These are phyloP conservation scores for Leccinum pachyderme DNA, from an alignment of 1,284 basidiomycete genomes.

Conservation along the genomic window DNA sequence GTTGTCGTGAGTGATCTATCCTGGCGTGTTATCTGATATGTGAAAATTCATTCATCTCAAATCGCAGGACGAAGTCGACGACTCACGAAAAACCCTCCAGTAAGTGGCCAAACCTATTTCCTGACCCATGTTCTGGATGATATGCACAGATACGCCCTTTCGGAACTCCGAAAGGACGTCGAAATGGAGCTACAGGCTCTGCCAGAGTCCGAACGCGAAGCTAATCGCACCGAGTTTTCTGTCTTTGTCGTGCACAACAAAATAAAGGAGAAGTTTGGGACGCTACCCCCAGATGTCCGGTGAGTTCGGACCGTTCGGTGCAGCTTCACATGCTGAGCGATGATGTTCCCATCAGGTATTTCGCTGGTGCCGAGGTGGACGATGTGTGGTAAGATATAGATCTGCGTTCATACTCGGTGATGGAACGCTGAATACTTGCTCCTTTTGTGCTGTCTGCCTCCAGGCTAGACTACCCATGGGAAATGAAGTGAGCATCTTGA, in stretches of 20 bases:
- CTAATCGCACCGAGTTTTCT: slow-evolving; percentile 77
- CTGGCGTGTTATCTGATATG: slow-evolving; percentile 14
- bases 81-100: slow-evolving; percentile 88
- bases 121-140: slow-evolving; percentile 4
- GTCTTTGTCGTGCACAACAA: slow-evolving; percentile 97
- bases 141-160: slow-evolving; percentile 72
- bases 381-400: slow-evolving; percentile 54
- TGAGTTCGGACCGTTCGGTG: slow-evolving; percentile 37
- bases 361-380: slow-evolving; percentile 61
- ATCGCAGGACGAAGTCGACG: slow-evolving; percentile 87
- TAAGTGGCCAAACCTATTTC: slow-evolving; percentile 36
- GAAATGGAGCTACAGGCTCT: slow-evolving; percentile 65
- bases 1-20: slow-evolving; percentile 66
- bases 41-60: background rate
- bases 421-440: slow-evolving; percentile 10
- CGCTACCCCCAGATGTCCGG: slow-evolving; percentile 65
- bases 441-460: slow-evolving; percentile 8
- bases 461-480: slow-evolving; percentile 87
- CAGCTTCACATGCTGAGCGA: slow-evolving; percentile 10
- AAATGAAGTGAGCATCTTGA: slow-evolving; percentile 56
- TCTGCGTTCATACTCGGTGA: slow-evolving; percentile 5
- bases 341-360: slow-evolving; percentile 51
- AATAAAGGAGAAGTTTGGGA: slow-evolving; percentile 77
- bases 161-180: slow-evolving; percentile 85
- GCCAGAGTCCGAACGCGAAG: slow-evolving; percentile 69